Evolutionary conservation across 2,329 filamentous ascomycete species (phyloP).

Genomic region (Knufia fluminis): DNA sequence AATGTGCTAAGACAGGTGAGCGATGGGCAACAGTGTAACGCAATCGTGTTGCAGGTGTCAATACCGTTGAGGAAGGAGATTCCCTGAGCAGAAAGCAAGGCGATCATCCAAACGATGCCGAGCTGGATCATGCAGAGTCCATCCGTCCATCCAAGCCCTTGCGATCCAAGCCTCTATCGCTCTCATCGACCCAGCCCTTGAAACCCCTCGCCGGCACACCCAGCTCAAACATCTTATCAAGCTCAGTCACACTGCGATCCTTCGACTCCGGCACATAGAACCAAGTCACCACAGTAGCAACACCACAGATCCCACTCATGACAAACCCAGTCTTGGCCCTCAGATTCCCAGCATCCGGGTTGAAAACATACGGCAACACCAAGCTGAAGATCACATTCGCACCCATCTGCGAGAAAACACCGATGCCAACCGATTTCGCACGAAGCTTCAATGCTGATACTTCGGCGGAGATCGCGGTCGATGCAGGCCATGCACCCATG

Average conservation of each 20-base stretch:
- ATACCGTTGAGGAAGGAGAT: no score
- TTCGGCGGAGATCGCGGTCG: constrained; percentile 30
- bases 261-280: constrained; percentile 23
- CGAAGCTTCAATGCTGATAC: constrained; percentile 30
- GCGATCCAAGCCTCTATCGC: no score
- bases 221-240: constrained; percentile 35
- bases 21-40: no score
- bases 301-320: constrained; percentile 23
- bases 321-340: constrained; percentile 30
- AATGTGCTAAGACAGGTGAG: no score
- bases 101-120: no score
- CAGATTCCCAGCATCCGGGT: constrained; percentile 22
- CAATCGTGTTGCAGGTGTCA: no score
- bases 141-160: no score
- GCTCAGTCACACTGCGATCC: constrained; percentile 32
- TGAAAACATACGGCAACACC: constrained; percentile 15
- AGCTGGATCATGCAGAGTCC: no score
- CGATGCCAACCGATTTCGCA: constrained; percentile 31
- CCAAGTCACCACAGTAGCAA: constrained; percentile 20
- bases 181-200: constrained; percentile 6
- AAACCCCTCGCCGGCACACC: constrained; percentile 22
- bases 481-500: constrained; percentile 30
- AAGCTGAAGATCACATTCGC: constrained; percentile 5
- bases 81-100: no score
- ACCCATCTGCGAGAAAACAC: constrained; percentile 33